A percentile compares a stretch with the other conserved stretches of the same genome.
Evolutionary conservation across 2,329 filamentous ascomycete species (phyloP).

Genomic region (Hymenoscyphus repandus): DNA sequence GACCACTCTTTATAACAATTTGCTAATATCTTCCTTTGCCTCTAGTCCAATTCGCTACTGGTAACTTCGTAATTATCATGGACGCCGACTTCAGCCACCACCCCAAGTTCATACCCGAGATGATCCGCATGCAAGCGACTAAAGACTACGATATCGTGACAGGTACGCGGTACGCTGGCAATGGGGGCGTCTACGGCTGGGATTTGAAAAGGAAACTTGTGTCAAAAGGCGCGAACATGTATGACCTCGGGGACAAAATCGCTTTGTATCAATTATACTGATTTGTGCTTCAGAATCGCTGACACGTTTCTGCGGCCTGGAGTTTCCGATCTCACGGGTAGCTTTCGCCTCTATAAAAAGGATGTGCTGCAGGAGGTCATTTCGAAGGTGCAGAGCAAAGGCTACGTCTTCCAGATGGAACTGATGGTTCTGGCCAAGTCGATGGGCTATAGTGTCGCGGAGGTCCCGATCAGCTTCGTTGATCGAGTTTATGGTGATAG

Average conservation of each 20-base stretch:
- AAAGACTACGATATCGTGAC: conserved; percentile 94
- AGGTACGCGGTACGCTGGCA: conserved; percentile 77
- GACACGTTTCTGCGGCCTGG: conserved; percentile 89
- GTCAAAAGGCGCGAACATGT: conserved; percentile 83
- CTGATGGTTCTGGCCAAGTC: conserved; percentile 97
- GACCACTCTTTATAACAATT: too few species aligned
- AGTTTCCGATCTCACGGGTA: conserved; percentile 84
- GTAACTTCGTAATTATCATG: conserved; percentile 99
- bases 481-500: conserved; percentile 93
- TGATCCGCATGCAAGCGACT: conserved; percentile 75
- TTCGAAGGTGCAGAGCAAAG: conserved; percentile 85
- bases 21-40: too few species aligned
- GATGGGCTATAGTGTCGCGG: conserved; percentile 88
- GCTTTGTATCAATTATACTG: too few species aligned
- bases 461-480: conserved; percentile 95
- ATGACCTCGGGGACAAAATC: too few species aligned
- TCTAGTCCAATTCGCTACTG: conserved; percentile 74
- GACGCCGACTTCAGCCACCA: conserved; percentile 99
- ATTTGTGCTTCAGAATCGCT: too few species aligned
- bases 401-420: conserved; percentile 99
- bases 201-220: conserved; percentile 87
- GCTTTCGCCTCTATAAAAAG: conserved; percentile 93
- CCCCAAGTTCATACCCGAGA: conserved; percentile 95
- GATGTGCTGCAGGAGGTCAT: conserved; percentile 86
- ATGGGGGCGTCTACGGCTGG: conserved; percentile 77